phyloP scores from a whole-genome alignment of 495 filamentous ascomycete genomes.

The Symbiotaphrina buchneri region DNA sequence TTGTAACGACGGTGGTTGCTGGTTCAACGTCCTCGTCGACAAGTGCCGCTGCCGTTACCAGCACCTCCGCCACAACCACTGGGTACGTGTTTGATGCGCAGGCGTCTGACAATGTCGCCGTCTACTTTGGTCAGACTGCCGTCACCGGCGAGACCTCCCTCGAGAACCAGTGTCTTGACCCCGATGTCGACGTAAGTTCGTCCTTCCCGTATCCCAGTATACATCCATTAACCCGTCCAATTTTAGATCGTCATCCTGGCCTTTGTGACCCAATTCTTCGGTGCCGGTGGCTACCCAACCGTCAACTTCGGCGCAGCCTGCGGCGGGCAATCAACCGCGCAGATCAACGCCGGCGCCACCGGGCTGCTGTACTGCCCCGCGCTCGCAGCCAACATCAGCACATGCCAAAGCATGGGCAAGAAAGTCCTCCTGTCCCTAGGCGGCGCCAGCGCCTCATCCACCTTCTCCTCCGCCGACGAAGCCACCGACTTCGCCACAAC shows the following conservation, averaged over 20 bases:
- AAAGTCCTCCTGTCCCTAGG: conserved; percentile 46
- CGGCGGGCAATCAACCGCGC: conserved; percentile 3
- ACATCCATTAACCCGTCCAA: too few relatives aligned
- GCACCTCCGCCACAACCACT: too few relatives aligned
- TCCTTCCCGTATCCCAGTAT: too few relatives aligned
- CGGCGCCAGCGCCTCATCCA: conserved; percentile 30
- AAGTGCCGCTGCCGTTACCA: too few relatives aligned
- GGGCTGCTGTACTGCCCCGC: conserved; percentile 16
- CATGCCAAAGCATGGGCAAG: conserved; percentile 41
- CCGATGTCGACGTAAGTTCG: conserved; percentile 11
- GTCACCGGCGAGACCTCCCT: conserved; percentile 18
- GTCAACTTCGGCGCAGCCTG: conserved; percentile 7
- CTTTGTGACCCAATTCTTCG: conserved; percentile 2
- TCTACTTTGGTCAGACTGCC: conserved; percentile 29
- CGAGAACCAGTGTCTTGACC: conserved; percentile 3
- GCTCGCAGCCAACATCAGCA: conserved; percentile 31
- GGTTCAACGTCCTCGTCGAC: too few relatives aligned
- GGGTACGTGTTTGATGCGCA: too few relatives aligned
- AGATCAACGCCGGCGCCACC: conserved; percentile 5
- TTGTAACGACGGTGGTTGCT: too few relatives aligned
- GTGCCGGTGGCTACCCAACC: conserved; percentile 4
- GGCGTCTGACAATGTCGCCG: too few relatives aligned
- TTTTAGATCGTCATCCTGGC: conserved; percentile 10
- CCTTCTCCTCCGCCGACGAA: conserved; percentile 25
- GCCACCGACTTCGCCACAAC: conserved; percentile 32